These are phyloP conservation scores for Fusarium udum DNA, from an alignment of 2,329 filamentous ascomycete species.

Conservation along the genomic window DNA sequence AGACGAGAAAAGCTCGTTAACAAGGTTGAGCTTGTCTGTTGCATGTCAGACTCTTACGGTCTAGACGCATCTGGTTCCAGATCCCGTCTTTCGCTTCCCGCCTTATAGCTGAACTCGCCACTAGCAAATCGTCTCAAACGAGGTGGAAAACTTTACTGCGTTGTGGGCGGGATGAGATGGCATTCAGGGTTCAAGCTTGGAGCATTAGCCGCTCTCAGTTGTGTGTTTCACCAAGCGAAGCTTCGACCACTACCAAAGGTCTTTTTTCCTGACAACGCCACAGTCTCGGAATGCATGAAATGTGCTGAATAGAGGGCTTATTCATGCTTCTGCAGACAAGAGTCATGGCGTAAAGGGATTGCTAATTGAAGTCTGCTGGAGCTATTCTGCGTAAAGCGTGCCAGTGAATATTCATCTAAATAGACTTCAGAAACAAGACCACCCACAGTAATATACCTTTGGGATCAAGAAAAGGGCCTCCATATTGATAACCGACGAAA, in stretches of 20 bases:
- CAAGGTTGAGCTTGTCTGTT: conserved; percentile 18
- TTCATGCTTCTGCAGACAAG: background rate
- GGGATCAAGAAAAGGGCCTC: background rate
- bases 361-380: no score
- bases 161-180: background rate
- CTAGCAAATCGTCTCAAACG: conserved; percentile 2
- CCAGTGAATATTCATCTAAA: no score
- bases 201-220: conserved; percentile 8
- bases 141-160: background rate
- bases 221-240: conserved; percentile 34
- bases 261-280: conserved; percentile 21
- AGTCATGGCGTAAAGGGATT: background rate
- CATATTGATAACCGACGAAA: background rate
- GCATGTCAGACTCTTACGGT: conserved; percentile 5
- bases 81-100: conserved; percentile 1
- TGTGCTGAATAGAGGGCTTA: background rate
- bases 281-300: conserved; percentile 10
- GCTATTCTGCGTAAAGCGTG: background rate
- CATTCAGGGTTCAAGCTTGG: background rate
- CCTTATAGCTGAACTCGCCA: conserved; percentile 17
- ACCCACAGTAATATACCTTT: background rate
- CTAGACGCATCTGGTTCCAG: conserved; percentile 12
- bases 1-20: background rate
- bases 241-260: conserved; percentile 3
- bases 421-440: background rate